Conservation (phyloP, 495 filamentous ascomycete genomes). For the Lepidopterella palustris region DNA sequence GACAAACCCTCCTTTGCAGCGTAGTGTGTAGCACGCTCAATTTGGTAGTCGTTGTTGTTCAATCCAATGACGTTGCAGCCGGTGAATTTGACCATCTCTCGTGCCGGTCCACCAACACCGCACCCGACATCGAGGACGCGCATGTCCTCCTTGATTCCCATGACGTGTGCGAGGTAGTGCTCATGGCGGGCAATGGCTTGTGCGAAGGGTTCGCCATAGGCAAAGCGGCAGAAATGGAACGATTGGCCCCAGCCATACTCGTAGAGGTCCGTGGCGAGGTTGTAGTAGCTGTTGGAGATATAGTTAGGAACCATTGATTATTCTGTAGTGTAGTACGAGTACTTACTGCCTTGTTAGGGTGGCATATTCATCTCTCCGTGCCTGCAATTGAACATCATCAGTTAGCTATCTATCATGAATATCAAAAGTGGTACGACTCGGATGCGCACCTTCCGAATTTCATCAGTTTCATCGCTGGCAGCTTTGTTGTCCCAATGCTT, state of each 20-base stretch:
- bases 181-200: slow-evolving; percentile 96
- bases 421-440: neutral
- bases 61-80: slow-evolving; percentile 83
- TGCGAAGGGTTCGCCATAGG: slow-evolving; percentile 76
- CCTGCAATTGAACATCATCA: slow-evolving; percentile 42
- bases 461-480: slow-evolving; percentile 74
- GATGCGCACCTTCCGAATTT: slow-evolving; percentile 61
- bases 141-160: slow-evolving; percentile 80
- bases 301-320: neutral
- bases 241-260: slow-evolving; percentile 93
- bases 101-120: slow-evolving; percentile 93
- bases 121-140: slow-evolving; percentile 94
- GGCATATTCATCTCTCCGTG: slow-evolving; percentile 84
- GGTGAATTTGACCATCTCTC: slow-evolving; percentile 94
- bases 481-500: slow-evolving; percentile 98
- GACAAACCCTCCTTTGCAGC: slow-evolving; percentile 73
- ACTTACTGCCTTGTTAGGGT: slow-evolving; percentile 89
- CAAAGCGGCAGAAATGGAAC: slow-evolving; percentile 98
- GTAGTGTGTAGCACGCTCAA: slow-evolving; percentile 85
- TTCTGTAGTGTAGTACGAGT: slow-evolving; percentile 14
- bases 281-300: slow-evolving; percentile 70
- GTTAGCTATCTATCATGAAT: neutral
- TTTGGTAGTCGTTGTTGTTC: slow-evolving; percentile 99
- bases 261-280: slow-evolving; percentile 94
- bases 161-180: slow-evolving; percentile 91